Percentiles rank a stretch among this genome's conserved stretches.
These are phyloP conservation scores for Phellopilus nigrolimitatus DNA, from an alignment of 1,284 basidiomycete genomes.

Conservation along the genomic window DNA sequence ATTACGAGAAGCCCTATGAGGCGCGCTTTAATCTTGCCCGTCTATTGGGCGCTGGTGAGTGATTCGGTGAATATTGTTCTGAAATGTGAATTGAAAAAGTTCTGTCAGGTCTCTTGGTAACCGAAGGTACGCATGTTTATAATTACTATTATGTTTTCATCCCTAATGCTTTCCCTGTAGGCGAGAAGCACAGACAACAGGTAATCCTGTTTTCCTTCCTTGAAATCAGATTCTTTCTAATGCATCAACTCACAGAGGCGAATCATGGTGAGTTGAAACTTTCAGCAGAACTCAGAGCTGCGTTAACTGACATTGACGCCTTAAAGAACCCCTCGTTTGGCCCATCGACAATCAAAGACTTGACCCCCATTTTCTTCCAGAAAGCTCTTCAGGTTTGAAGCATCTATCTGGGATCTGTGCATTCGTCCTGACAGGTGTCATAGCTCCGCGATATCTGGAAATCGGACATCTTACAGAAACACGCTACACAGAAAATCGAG, in stretches of 20 bases:
- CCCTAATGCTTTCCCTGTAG: slow-evolving; percentile 1
- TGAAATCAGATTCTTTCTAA: background rate
- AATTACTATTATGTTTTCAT: background rate
- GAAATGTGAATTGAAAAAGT: background rate
- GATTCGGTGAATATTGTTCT: background rate
- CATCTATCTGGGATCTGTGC: background rate
- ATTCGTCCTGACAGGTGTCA: background rate
- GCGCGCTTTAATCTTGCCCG: slow-evolving; percentile 34
- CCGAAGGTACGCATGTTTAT: slow-evolving; percentile 11
- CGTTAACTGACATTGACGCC: background rate
- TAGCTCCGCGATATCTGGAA: slow-evolving; percentile 19
- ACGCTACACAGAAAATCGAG: slow-evolving; percentile 26
- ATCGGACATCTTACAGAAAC: slow-evolving; percentile 4
- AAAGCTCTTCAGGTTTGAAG: slow-evolving; percentile 21
- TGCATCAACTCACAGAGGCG: slow-evolving; percentile 11
- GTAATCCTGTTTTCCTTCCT: background rate
- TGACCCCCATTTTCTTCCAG: slow-evolving; percentile 22
- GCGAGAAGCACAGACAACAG: slow-evolving; percentile 19
- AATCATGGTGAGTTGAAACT: slow-evolving; percentile 7
- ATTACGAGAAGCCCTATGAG: slow-evolving; percentile 43
- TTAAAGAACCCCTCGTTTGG: slow-evolving; percentile 23
- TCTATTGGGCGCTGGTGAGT: slow-evolving; percentile 41
- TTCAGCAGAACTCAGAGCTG: background rate
- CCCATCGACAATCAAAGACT: slow-evolving; percentile 18
- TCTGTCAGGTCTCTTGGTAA: slow-evolving; percentile 15